Base-by-base conservation (phyloP, 257 asterid genomes). In the Paraleonurus japonicus region DNA sequence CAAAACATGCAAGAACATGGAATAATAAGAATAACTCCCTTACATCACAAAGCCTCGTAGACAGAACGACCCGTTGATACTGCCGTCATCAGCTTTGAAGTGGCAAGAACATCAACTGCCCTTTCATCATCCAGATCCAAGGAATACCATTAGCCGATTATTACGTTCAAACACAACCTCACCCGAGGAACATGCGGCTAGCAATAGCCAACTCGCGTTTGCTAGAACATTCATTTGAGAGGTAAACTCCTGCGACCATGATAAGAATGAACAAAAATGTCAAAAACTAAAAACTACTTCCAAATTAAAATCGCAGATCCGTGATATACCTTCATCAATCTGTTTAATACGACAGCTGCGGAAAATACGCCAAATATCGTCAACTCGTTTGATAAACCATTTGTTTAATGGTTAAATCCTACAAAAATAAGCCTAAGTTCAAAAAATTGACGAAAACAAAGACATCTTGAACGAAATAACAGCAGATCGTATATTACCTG, bases 21-120 rank as follows among this genome's bases (percentile, higher is more conserved):
- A 9, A 70, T 48, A 19, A 35, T 33, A 32, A 66, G 23, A 45
- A 53, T 10, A 47, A 75, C 75, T 72, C 65, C 74, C 67, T 72
- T 47, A 47, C 54, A 47, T 47, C 8, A 47, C 22, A 47, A 47
- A 15, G 54, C 16, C 3, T 47, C 10, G 16, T n/a, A n/a, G 8
- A 13, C 53, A 4, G 45, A 37, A 41, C 48, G 4, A 41, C 1
- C 5, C 3, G 9, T 45, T 45, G 20, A 45, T 15, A 4, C 53
- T 45, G 53, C 53, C n/a, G n/a, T n/a, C n/a, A 15, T 23, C 54
- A 16, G n/a, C n/a, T n/a, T n/a, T n/a, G n/a, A n/a, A n/a, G n/a
- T n/a, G n/a, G n/a, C n/a, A n/a, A n/a, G n/a, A n/a, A n/a, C n/a
- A n/a, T n/a, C n/a, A n/a, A n/a, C n/a, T n/a, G n/a, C n/a, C n/a